Evolutionary conservation across 1,284 basidiomycete genomes (phyloP), one percentile per base, ranked within the genome.

Genomic region (Anthracocystis walkeri): DNA sequence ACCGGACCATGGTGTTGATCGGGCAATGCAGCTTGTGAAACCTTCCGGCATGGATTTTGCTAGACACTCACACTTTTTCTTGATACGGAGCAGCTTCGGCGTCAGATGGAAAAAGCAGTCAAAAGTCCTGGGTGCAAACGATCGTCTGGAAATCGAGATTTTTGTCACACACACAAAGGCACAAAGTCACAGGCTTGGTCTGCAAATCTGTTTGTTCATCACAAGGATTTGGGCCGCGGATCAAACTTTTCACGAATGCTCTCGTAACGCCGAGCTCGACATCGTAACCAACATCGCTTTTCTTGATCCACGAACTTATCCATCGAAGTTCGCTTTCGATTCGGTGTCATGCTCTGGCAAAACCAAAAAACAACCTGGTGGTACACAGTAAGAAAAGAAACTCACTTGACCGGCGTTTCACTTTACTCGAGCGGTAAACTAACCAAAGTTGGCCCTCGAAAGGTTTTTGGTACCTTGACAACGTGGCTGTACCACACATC

Each of bases 21-120:
- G 65, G 49, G 57, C 54, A 23, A 60, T 61, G 65, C 58, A 67
- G 53, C 41, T 52, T 48, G 56, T 66, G 65, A 66, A 45, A 66
- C 58, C 40, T 27, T 18, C 23, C 40, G 23, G 38, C 33, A 45
- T 38, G 23, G 55, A 42, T 11, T 21, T 35, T 38, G 35, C 35
- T 38, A 1, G 35, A 38, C 35, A 14, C 35, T 20, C 42, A 38
- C 35, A 14, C 35, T 20, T 54, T n/a, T 10, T 27, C 29, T 0
- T 7, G 7, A 8, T 35, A n/a, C 46, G 46, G 49, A 35, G 27
- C 29, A 51, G 49, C 49, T 33, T 51, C 31, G 49, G 49, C 31
- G 49, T 31, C 10, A 49, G 41, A 42, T 42, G 18, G 16, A 49
- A n/a, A 31, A 27, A 33, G 16, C 14, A 18, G 7, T 6, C 25